phyloP scores from a whole-genome alignment of 2,329 filamentous ascomycete genomes.

The Nemania serpens region DNA sequence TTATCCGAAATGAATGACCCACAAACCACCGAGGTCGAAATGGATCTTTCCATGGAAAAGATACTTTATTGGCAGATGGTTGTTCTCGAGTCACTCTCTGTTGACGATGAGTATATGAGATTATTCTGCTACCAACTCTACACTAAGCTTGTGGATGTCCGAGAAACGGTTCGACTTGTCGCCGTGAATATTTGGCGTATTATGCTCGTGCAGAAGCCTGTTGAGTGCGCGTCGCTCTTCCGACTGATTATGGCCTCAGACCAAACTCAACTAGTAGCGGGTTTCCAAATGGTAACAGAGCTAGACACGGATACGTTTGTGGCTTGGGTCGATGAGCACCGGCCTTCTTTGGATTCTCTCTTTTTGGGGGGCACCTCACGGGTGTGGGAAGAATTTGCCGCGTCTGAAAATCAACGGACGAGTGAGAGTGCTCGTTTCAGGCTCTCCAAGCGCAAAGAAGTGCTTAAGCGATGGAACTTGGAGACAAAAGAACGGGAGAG shows the following conservation, averaged over 20 bases:
- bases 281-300: constrained; percentile 83
- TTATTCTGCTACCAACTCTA: constrained; percentile 94
- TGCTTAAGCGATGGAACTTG: constrained; percentile 76
- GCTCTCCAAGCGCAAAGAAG: constrained; percentile 77
- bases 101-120: constrained; percentile 80
- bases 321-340: constrained; percentile 83
- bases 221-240: constrained; percentile 76
- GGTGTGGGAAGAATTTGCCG: constrained; percentile 87
- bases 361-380: constrained; percentile 83
- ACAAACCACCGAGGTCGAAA: constrained; percentile 62
- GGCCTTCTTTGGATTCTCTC: constrained; percentile 75
- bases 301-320: constrained; percentile 89
- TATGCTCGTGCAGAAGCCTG: constrained; percentile 88
- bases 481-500: constrained; percentile 73
- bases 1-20: constrained; percentile 81
- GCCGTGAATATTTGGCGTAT: constrained; percentile 90
- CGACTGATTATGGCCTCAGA: constrained; percentile 72
- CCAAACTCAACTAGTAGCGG: constrained; percentile 71
- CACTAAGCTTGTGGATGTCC: constrained; percentile 77
- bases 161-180: constrained; percentile 69
- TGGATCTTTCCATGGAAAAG: constrained; percentile 76
- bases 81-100: constrained; percentile 75
- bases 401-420: constrained; percentile 77
- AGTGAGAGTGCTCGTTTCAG: constrained; percentile 74
- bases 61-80: constrained; percentile 96